Evolutionary conservation across 2,329 filamentous ascomycete species (phyloP).

Genomic region (Penicillium sp.): DNA sequence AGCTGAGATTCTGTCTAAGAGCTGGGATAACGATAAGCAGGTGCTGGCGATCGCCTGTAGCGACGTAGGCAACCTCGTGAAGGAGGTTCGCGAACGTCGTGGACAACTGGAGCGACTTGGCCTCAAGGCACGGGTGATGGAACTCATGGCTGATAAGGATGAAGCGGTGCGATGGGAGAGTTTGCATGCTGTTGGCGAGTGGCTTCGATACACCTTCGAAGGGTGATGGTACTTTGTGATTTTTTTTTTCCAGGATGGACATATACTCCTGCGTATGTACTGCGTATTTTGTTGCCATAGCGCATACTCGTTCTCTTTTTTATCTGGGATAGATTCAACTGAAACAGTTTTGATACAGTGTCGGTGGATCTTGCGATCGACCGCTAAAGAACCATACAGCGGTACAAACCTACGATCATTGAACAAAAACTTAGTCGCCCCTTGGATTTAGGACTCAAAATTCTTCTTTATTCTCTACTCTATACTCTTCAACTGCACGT

Average conservation of each 20-base stretch:
- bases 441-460: neutral
- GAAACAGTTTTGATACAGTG: neutral
- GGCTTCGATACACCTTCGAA: slow-evolving; percentile 71
- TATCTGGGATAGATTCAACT: slow-evolving; percentile 1
- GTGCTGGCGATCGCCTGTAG: slow-evolving; percentile 92
- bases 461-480: neutral
- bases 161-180: slow-evolving; percentile 93
- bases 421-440: neutral
- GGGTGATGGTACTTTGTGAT: slow-evolving; percentile 29
- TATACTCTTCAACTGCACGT: neutral
- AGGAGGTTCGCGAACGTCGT: slow-evolving; percentile 84
- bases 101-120: slow-evolving; percentile 78
- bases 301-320: slow-evolving; percentile 17
- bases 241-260: slow-evolving; percentile 18
- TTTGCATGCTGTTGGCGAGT: slow-evolving; percentile 78
- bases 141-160: slow-evolving; percentile 86
- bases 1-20: slow-evolving; percentile 80
- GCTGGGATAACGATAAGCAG: slow-evolving; percentile 80
- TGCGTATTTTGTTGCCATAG: slow-evolving; percentile 26
- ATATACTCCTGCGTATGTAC: slow-evolving; percentile 23
- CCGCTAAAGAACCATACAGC: slow-evolving; percentile 19
- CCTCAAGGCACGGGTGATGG: slow-evolving; percentile 86
- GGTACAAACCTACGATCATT: neutral
- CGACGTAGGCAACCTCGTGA: slow-evolving; percentile 84
- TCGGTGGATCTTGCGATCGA: slow-evolving; percentile 24